Evolutionary conservation across 1,284 basidiomycete species (phyloP), one percentile per base, ranked within the genome.

Genomic region (Singerocomus inundabilis): DNA sequence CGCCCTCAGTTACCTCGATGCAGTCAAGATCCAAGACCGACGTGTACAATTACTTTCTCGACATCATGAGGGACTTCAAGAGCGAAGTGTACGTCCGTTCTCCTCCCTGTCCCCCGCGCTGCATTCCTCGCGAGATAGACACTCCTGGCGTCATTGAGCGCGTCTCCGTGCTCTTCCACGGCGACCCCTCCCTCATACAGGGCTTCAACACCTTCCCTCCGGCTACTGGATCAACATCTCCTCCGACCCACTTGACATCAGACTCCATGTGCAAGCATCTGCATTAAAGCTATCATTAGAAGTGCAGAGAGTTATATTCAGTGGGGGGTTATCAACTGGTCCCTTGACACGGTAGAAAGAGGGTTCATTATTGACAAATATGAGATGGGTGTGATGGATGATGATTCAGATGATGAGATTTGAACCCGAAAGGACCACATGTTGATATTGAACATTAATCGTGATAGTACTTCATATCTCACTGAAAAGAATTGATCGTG

Each of bases 41-140:
- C 65, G 94, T 98, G 28, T 98, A 98, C 78, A 98, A 98, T 70
- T 85, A 89, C 59, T 98, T 98, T 69, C 74, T 98, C 69, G 96
- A 98, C 70, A 97, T 98, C 65, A 98, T 98, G 96, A 99, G 98
- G 75, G 96, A 99, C 69, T 97, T 97, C 72, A 97, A 98, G 75
- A 89, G 89, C 60, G 90, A 95, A 71, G 79, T 81, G 93, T 97
- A 70, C 75, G 91, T 80, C 46, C 16, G 31, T 50, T n/a, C 13
- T 24, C 43, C 45, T 51, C 10, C 38, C 16, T 13, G 8, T 2
- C 36, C 40, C 18, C 36, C 5, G 43, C 44, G n/a, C 35, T 44
- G 12, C 46, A 46, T 9, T 25, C 24, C 15, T 16, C n/a, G 36
- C 71, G 97, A 93, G 53, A 98, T 99, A 70, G 96, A 99, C 75